Conservation (phyloP, 192 early-diverging fungal genomes). For the Podochytrium sp. region DNA sequence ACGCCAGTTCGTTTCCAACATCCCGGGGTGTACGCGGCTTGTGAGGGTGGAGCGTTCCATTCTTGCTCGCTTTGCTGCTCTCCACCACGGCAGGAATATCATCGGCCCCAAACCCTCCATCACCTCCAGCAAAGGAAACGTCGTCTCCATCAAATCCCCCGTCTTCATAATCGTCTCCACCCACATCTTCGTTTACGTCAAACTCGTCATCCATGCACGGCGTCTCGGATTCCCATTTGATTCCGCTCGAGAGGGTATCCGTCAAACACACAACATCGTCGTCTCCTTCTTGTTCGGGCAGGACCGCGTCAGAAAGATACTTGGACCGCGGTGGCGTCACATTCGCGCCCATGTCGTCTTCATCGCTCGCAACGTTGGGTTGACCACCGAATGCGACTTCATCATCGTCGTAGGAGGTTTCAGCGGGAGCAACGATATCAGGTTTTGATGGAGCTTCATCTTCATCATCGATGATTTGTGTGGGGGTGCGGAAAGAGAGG, state of each 20-base stretch:
- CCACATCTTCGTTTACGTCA: not conserved
- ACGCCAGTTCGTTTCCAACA: not conserved
- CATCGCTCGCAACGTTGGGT: not conserved
- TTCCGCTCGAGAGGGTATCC: too few species aligned
- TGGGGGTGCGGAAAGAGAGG: not conserved
- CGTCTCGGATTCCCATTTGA: not conserved
- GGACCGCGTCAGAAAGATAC: not conserved
- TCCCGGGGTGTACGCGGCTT: not conserved
- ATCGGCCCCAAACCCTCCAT: not conserved
- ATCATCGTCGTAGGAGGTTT: not conserved
- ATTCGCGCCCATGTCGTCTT: not conserved
- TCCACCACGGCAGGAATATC: not conserved
- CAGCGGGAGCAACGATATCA: not conserved
- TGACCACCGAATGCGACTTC: not conserved
- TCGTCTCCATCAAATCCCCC: not conserved
- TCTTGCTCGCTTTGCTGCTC: not conserved
- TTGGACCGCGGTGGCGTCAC: slow-evolving; percentile 13
- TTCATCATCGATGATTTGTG: not conserved
- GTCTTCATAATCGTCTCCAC: not conserved
- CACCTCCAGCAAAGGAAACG: not conserved
- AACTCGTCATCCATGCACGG: not conserved
- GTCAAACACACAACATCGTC: slow-evolving; percentile 1
- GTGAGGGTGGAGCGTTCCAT: slow-evolving; percentile 10
- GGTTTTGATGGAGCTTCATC: not conserved
- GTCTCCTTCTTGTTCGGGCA: not conserved